Evolutionary conservation across 2,329 filamentous ascomycete genomes (phyloP).

Genomic region (Aspergillus clavatus): DNA sequence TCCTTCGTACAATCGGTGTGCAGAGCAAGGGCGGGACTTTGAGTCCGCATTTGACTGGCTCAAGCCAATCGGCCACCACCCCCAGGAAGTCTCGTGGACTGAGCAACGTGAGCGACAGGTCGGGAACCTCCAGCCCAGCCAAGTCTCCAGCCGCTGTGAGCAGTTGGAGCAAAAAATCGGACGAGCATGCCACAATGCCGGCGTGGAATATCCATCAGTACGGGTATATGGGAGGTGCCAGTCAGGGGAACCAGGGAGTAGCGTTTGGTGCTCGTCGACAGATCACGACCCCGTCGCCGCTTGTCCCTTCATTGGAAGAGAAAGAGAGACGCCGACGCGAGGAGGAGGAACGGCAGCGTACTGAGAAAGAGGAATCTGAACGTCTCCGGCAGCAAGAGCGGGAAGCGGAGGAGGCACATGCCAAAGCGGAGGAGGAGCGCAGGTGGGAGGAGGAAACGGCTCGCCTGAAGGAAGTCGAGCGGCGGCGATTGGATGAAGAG

Average conservation of each 20-base stretch:
- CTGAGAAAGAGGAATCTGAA: conserved; percentile 51
- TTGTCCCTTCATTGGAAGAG: conserved; percentile 75
- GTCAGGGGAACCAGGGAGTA: conserved; percentile 90
- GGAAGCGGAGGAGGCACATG: conserved; percentile 47
- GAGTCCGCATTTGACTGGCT: conserved; percentile 65
- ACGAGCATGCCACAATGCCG: conserved; percentile 74
- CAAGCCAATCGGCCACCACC: conserved; percentile 46
- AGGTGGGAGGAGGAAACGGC: conserved; percentile 45
- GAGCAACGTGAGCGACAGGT: conserved; percentile 52
- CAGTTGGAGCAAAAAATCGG: conserved; percentile 82
- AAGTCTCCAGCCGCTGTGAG: conserved; percentile 61
- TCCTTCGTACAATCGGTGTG: conserved; percentile 71
- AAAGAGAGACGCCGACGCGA: conserved; percentile 68
- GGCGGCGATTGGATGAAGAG: conserved; percentile 10
- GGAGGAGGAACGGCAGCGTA: conserved; percentile 50
- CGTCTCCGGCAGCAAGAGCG: conserved; percentile 44
- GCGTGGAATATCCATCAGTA: conserved; percentile 99
- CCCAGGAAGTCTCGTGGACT: conserved; percentile 38
- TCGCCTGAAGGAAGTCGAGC: conserved; percentile 49
- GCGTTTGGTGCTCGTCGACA: conserved; percentile 87
- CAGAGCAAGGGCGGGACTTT: conserved; percentile 57
- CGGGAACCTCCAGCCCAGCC: conserved; percentile 57
- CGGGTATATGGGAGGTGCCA: conserved; percentile 95
- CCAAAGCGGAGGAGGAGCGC: conserved; percentile 43
- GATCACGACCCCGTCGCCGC: conserved; percentile 77